phyloP scores from a whole-genome alignment of 306 rosid genomes.

The Prinsepia uniflora region DNA sequence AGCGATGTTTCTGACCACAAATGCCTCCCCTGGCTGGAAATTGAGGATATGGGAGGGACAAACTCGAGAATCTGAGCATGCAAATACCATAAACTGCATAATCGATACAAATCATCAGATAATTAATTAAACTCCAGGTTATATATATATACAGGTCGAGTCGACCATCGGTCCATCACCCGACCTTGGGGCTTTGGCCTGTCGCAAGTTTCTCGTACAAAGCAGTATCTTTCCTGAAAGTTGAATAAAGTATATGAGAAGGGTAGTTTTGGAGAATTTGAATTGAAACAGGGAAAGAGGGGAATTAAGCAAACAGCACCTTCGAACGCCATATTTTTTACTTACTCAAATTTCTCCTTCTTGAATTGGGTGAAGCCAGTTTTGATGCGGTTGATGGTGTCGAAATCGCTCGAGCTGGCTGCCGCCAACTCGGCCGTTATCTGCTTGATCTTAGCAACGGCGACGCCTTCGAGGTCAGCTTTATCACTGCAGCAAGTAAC shows the following conservation, averaged over 20 bases:
- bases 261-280: constrained; percentile 21
- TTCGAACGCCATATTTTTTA: constrained; percentile 8
- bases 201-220: constrained; percentile 67
- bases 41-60: constrained; percentile 88
- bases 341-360: constrained; percentile 74
- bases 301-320: constrained; percentile 23
- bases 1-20: constrained; percentile 90
- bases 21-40: constrained; percentile 97
- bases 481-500: constrained; percentile 36
- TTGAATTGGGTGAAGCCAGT: constrained; percentile 70
- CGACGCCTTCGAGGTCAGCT: constrained; percentile 51
- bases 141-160: background rate
- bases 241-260: background rate
- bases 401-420: constrained; percentile 20
- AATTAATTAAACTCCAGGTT: background rate
- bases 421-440: constrained; percentile 56
- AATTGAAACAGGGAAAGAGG: background rate
- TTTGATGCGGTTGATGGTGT: constrained; percentile 65
- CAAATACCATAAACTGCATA: constrained; percentile 89
- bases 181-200: constrained; percentile 90
- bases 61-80: constrained; percentile 95
- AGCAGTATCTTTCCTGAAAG: constrained; percentile 59
- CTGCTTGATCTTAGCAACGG: constrained; percentile 72
- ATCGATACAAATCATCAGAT: background rate
- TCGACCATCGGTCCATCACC: constrained; percentile 12